Conservation (phyloP, 345 rosid species). For the Streptanthus diversifolius region DNA sequence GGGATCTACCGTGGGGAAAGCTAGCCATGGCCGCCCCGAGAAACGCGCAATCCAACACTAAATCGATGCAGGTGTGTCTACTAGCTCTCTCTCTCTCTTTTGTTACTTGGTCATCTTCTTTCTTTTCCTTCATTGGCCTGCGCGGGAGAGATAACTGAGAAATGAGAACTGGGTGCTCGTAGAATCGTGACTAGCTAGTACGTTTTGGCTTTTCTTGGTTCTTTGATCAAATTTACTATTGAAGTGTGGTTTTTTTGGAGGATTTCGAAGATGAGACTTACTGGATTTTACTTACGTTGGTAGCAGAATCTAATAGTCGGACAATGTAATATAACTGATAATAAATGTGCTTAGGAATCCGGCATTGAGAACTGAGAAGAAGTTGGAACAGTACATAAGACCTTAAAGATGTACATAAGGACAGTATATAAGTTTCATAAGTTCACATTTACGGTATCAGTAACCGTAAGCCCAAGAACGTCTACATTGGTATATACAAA, state of each 20-base stretch:
- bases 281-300: conserved; percentile 8
- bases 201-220: background rate
- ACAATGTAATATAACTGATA: background rate
- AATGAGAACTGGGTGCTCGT: background rate
- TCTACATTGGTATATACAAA: background rate
- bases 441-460: background rate
- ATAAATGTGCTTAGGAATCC: background rate
- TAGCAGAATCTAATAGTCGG: background rate
- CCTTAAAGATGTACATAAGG: background rate
- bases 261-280: background rate
- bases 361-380: background rate
- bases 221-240: background rate
- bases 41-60: conserved; percentile 40
- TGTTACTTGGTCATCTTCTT: background rate
- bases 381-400: background rate
- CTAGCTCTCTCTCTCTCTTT: conserved; percentile 9
- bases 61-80: conserved; percentile 72
- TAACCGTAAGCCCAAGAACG: background rate
- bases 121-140: conserved; percentile 7
- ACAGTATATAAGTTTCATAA: background rate
- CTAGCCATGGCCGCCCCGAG: conserved; percentile 61
- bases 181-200: conserved; percentile 1
- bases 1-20: conserved; percentile 27
- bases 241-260: background rate
- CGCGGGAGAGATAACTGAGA: conserved; percentile 22